These are phyloP conservation scores for Pythium rishiriense DNA, from an alignment of 352 stramenopile genomes.

Conservation along the genomic window DNA sequence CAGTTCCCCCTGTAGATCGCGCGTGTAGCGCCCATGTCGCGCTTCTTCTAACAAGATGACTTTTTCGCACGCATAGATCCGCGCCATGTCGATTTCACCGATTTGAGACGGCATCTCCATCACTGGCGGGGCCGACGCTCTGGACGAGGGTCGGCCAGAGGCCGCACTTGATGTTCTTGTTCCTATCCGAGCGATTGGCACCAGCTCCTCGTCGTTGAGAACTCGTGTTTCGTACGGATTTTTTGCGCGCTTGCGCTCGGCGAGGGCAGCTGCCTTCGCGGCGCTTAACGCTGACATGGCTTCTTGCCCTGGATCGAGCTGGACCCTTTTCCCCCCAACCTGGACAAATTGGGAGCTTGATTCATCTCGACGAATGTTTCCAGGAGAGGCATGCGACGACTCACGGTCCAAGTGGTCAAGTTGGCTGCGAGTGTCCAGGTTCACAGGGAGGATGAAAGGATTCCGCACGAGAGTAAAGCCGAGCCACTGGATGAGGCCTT, in stretches of 20 bases:
- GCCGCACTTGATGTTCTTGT: constrained; percentile 13
- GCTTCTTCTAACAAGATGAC: constrained; percentile 76
- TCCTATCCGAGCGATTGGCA: constrained; percentile 35
- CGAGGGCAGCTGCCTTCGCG: constrained; percentile 35
- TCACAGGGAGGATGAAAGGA: constrained; percentile 86
- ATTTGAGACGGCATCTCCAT: constrained; percentile 61
- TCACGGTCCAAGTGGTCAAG: constrained; percentile 17
- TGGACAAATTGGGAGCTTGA: constrained; percentile 50
- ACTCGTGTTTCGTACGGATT: constrained; percentile 84
- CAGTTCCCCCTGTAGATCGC: constrained; percentile 66
- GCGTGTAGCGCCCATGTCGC: constrained; percentile 56
- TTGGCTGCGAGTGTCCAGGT: constrained; percentile 58
- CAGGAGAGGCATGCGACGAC: background rate
- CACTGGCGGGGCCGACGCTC: constrained; percentile 11
- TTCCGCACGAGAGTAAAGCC: constrained; percentile 85
- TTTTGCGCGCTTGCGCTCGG: constrained; percentile 63
- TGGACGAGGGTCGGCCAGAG: background rate
- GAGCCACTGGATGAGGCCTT: constrained; percentile 78
- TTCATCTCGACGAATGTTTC: constrained; percentile 11
- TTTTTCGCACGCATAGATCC: constrained; percentile 67
- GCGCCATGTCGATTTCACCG: constrained; percentile 82
- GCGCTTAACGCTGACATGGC: constrained; percentile 19
- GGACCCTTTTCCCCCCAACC: constrained; percentile 53
- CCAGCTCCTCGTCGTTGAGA: constrained; percentile 82
- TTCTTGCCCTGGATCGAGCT: constrained; percentile 13